Percentiles rank a stretch among this genome's conserved stretches.
Conservation (phyloP, 2,329 filamentous ascomycete genomes). For the Aspergillus sp. region DNA sequence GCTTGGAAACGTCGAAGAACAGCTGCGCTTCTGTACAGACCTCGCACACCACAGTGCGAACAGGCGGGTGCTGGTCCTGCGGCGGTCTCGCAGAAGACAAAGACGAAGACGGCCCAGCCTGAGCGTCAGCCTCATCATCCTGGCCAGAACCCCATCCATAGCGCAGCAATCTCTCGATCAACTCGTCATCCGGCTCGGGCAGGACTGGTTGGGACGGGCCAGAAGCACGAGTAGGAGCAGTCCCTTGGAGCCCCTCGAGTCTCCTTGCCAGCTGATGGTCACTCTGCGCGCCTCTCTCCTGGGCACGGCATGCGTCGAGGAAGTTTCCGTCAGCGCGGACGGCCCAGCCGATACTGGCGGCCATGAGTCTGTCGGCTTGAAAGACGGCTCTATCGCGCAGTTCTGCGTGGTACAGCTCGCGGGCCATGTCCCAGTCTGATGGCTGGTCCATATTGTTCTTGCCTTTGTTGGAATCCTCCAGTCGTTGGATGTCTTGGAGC, state of each 20-base stretch:
- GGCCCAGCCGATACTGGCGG: neutral
- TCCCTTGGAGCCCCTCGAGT: neutral
- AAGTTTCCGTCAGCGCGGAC: neutral
- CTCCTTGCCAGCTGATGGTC: neutral
- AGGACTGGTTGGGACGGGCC: too few species aligned
- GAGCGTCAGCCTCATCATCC: neutral
- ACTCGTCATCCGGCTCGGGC: too few species aligned
- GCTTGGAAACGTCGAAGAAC: slow-evolving; percentile 16
- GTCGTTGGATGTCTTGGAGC: neutral
- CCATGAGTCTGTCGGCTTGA: neutral
- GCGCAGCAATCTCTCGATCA: too few species aligned
- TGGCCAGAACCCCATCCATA: neutral
- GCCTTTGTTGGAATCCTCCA: neutral
- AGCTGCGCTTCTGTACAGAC: slow-evolving; percentile 20
- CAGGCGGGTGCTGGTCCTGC: neutral
- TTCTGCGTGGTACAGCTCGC: neutral
- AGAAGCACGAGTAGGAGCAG: too few species aligned
- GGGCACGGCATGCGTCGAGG: neutral
- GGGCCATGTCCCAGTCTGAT: neutral
- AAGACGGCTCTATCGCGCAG: neutral
- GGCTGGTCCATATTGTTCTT: neutral
- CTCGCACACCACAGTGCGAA: neutral
- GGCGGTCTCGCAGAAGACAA: neutral
- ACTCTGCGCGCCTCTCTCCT: neutral
- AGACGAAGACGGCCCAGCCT: neutral